Conservation (phyloP, 2,329 filamentous ascomycete species). For the Cladophialophora carrionii region DNA sequence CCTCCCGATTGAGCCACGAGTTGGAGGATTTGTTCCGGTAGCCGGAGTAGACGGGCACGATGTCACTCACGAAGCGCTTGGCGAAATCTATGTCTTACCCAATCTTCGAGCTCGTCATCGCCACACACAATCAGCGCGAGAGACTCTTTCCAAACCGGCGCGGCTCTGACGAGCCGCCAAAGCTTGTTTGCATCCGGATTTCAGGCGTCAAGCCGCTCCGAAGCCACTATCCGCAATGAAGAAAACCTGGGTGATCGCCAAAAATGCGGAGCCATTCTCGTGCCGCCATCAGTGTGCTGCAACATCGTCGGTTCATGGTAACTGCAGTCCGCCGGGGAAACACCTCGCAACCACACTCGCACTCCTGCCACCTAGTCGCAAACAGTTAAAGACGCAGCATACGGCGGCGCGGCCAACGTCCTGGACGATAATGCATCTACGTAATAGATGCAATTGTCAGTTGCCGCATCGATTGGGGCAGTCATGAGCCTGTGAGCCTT, state of each 20-base stretch:
- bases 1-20: background rate
- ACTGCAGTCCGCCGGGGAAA: background rate
- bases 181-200: background rate
- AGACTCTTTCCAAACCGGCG: background rate
- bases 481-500: background rate
- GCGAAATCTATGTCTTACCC: background rate
- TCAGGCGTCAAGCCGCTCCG: background rate
- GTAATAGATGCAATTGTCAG: background rate
- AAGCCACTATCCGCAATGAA: background rate
- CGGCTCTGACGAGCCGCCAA: background rate
- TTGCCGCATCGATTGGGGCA: background rate
- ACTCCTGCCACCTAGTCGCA: background rate
- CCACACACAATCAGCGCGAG: constrained; percentile 1
- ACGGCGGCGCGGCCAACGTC: too few relatives aligned
- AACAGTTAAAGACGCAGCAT: background rate
- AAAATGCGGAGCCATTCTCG: background rate
- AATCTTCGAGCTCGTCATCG: constrained; percentile 4
- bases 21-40: constrained; percentile 6
- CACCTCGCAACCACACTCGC: background rate
- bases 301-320: background rate
- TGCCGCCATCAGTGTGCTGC: background rate
- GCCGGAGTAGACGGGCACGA: constrained; percentile 5
- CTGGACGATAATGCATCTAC: background rate
- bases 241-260: background rate
- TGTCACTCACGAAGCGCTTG: background rate